These are phyloP conservation scores for Populus tremula DNA, from an alignment of 345 rosid species.

Conservation along the genomic window DNA sequence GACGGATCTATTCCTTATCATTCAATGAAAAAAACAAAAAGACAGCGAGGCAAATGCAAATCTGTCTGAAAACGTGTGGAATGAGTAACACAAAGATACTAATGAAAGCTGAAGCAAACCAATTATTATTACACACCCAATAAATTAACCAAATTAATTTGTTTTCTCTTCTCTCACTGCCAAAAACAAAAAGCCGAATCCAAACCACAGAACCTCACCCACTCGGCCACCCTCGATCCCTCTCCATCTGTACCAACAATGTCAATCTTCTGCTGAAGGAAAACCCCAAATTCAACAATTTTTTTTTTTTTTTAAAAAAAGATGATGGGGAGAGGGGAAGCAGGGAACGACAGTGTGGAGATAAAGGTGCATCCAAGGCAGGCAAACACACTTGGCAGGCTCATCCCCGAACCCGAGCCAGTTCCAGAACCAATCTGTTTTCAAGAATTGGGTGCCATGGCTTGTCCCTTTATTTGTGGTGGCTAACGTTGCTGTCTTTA, in stretches of 20 bases:
- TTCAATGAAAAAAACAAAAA: too few species aligned
- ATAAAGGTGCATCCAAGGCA: slow-evolving; percentile 46
- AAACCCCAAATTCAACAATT: neutral
- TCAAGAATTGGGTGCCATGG: slow-evolving; percentile 35
- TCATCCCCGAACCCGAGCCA: neutral
- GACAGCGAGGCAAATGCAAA: too few species aligned
- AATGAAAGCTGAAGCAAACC: neutral
- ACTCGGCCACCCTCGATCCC: neutral
- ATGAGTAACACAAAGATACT: neutral
- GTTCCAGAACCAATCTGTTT: slow-evolving; percentile 36
- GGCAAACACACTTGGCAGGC: slow-evolving; percentile 17
- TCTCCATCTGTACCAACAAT: neutral
- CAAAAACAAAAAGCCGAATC: neutral
- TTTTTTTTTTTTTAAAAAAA: too few species aligned
- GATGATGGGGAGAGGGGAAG: slow-evolving; percentile 33
- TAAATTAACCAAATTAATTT: neutral
- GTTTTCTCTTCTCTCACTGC: neutral
- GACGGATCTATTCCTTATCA: too few species aligned
- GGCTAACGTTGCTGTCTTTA: slow-evolving; percentile 22
- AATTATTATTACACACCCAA: neutral
- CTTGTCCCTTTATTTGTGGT: slow-evolving; percentile 27
- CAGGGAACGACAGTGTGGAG: slow-evolving; percentile 29
- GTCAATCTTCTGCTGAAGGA: neutral
- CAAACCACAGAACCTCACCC: neutral
- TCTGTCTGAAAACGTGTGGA: neutral